These are phyloP conservation scores for Piper betle DNA, from an alignment of 164 flowering plant species.

Conservation along the genomic window DNA sequence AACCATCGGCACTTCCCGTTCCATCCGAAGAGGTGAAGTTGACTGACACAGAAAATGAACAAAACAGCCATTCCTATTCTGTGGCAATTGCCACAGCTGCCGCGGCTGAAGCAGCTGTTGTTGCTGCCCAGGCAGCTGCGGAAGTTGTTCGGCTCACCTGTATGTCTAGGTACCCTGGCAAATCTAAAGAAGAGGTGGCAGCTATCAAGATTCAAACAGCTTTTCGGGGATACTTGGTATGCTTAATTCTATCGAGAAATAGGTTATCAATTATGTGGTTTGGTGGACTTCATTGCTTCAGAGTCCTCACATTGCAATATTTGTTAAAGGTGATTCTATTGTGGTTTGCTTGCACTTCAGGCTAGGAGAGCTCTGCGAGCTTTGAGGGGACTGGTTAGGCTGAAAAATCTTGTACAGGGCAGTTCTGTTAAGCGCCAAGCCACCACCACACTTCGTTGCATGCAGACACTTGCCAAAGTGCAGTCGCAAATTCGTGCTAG, in stretches of 20 bases:
- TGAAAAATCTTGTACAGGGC: conserved; percentile 55
- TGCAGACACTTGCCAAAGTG: conserved; percentile 69
- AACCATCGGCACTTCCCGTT: conserved; percentile 9
- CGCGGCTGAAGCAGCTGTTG: conserved; percentile 80
- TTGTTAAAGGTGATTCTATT: not conserved
- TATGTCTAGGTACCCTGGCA: conserved; percentile 34
- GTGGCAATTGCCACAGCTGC: conserved; percentile 70
- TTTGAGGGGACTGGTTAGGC: conserved; percentile 64
- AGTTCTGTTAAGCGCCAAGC: conserved; percentile 68
- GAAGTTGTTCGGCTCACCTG: conserved; percentile 60
- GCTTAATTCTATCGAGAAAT: not conserved
- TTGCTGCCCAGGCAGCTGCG: conserved; percentile 79
- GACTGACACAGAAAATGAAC: conserved; percentile 45
- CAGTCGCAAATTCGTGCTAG: conserved; percentile 69
- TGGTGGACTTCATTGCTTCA: not conserved
- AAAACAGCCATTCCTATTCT: conserved; percentile 61
- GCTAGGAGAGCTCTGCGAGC: conserved; percentile 78
- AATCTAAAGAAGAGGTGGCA: conserved; percentile 63
- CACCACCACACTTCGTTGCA: conserved; percentile 50
- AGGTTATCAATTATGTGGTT: not conserved
- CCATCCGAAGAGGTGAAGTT: conserved; percentile 37
- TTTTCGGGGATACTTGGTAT: conserved; percentile 74
- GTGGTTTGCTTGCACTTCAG: conserved; percentile 15
- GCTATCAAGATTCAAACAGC: conserved; percentile 76
- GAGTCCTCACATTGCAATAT: too few relatives aligned